A percentile compares a stretch with the other conserved stretches of the same genome.
Evolutionary conservation across 805 yeast genomes (phyloP).

Genomic region (Cyberlindnera mississippiensis): DNA sequence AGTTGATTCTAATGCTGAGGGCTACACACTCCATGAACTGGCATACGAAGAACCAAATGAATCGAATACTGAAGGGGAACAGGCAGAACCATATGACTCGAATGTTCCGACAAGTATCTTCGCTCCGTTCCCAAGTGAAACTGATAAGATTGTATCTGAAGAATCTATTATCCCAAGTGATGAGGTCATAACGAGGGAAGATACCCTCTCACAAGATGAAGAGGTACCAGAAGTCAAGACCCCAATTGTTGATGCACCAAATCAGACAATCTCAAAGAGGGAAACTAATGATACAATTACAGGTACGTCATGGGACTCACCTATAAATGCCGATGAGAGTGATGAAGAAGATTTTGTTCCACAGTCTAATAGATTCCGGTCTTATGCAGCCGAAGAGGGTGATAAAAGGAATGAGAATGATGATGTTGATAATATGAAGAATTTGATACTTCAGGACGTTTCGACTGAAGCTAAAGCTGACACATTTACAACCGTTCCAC

Average conservation of each 20-base stretch:
- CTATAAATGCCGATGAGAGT: constrained; percentile 5
- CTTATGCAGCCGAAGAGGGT: neutral
- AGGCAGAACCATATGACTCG: constrained; percentile 9
- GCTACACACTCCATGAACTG: no score
- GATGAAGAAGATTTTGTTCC: constrained; percentile 8
- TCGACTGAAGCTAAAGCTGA: no score
- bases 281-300: constrained; percentile 5
- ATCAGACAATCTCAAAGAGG: neutral
- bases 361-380: constrained; percentile 2
- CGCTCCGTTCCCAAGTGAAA: constrained; percentile 16
- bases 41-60: no score
- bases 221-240: neutral
- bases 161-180: constrained; percentile 8
- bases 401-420: no score
- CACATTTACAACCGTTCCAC: no score
- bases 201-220: neutral
- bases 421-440: no score
- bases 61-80: neutral
- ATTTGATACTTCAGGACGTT: neutral
- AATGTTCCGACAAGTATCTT: constrained; percentile 14
- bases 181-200: constrained; percentile 1
- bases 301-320: constrained; percentile 5
- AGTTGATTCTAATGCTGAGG: no score
- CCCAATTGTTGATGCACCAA: neutral
- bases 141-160: constrained; percentile 7